Evolutionary conservation across 1,284 basidiomycete species (phyloP).

Genomic region (Cryptococcus sp.): DNA sequence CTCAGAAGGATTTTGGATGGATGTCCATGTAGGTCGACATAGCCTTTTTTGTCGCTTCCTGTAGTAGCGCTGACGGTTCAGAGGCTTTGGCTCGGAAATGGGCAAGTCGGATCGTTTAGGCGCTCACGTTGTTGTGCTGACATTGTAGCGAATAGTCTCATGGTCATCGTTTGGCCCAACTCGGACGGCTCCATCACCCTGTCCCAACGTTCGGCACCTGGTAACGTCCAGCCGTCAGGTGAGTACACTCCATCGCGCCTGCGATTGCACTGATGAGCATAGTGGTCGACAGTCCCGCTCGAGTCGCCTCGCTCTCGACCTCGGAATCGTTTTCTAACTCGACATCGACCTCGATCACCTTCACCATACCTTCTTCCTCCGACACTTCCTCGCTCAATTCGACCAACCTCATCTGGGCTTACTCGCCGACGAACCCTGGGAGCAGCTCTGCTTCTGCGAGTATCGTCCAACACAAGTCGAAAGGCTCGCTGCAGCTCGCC

Average conservation of each 20-base stretch:
- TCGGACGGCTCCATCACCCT: conserved; percentile 54
- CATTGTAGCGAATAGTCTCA: conserved; percentile 49
- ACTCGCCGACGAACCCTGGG: conserved; percentile 48
- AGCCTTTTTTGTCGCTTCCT: not conserved
- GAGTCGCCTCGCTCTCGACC: conserved; percentile 48
- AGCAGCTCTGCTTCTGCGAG: conserved; percentile 44
- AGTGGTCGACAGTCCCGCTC: conserved; percentile 47
- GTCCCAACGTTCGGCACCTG: conserved; percentile 54
- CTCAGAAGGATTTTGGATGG: too few species aligned
- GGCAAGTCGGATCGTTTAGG: conserved; percentile 9
- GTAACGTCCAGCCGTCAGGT: conserved; percentile 52
- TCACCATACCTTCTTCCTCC: conserved; percentile 50
- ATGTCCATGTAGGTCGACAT: not conserved
- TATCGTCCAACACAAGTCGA: conserved; percentile 49
- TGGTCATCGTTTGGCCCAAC: conserved; percentile 64
- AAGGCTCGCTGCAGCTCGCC: conserved; percentile 48
- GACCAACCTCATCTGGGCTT: conserved; percentile 53
- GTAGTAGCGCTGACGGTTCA: not conserved
- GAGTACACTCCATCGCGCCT: not conserved
- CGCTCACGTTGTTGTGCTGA: too few species aligned
- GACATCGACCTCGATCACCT: conserved; percentile 44
- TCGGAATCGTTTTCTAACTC: conserved; percentile 41
- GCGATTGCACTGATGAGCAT: not conserved
- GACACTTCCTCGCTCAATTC: conserved; percentile 42
- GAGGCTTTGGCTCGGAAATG: conserved; percentile 56